Percentiles rank a stretch among this genome's conserved stretches.
phyloP scores from a whole-genome alignment of 306 rosid species.

The Medicago lupulina region DNA sequence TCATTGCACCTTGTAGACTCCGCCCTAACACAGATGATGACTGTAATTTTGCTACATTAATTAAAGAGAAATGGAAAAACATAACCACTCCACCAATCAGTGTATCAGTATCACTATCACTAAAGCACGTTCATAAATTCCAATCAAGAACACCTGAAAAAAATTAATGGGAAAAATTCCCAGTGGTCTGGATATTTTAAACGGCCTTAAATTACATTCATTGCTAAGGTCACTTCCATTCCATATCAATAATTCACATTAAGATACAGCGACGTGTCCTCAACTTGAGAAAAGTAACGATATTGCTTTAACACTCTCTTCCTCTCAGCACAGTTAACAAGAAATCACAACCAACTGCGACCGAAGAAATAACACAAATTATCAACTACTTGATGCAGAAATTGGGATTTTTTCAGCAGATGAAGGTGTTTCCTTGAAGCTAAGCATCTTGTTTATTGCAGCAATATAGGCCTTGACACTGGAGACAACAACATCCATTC shows the following conservation, averaged over 20 bases:
- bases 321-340: constrained; percentile 25
- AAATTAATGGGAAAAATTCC: neutral
- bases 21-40: no score
- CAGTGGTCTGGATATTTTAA: constrained; percentile 10
- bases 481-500: constrained; percentile 95
- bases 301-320: constrained; percentile 3
- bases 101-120: no score
- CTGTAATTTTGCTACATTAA: no score
- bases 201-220: constrained; percentile 30
- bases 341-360: constrained; percentile 1
- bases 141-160: constrained; percentile 4
- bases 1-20: no score
- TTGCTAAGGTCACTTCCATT: constrained; percentile 17
- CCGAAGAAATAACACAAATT: neutral
- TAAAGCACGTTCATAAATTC: constrained; percentile 5
- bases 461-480: constrained; percentile 92
- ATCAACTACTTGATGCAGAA: constrained; percentile 44
- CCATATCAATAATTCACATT: neutral
- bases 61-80: no score
- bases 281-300: constrained; percentile 21
- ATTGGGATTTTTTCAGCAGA: constrained; percentile 45
- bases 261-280: constrained; percentile 9
- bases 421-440: constrained; percentile 59
- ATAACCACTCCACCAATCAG: no score
- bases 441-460: constrained; percentile 88